Conservation (phyloP, 768 basidiomycete species). For the Xerocomus brunneocitrinus region DNA sequence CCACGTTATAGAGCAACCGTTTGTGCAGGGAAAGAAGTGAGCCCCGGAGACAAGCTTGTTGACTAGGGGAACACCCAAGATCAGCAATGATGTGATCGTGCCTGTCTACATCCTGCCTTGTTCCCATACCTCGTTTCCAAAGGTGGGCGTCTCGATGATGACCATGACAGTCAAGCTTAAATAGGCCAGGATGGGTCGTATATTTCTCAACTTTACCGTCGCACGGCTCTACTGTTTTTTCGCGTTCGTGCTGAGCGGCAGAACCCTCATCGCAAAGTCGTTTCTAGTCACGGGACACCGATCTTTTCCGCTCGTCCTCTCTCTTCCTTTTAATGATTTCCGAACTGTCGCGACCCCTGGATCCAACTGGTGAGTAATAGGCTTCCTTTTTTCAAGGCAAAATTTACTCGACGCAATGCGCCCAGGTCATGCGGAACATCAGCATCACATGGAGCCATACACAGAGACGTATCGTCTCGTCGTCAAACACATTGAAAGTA, state of each 20-base stretch:
- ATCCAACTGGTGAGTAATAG: slow-evolving; percentile 9
- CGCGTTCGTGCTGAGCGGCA: background rate
- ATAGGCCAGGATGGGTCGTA: slow-evolving; percentile 5
- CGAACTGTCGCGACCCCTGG: background rate
- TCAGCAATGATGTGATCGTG: slow-evolving; percentile 15
- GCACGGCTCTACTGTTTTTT: background rate
- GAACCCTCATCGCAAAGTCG: background rate
- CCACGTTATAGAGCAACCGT: slow-evolving; percentile 5
- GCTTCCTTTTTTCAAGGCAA: background rate
- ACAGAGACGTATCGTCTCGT: slow-evolving; percentile 57
- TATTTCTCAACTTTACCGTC: slow-evolving; percentile 4
- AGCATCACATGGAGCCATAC: slow-evolving; percentile 51
- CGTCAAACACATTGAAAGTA: slow-evolving; percentile 47
- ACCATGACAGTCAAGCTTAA: slow-evolving; percentile 7
- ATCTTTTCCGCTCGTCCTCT: background rate
- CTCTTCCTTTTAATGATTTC: background rate
- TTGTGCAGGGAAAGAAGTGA: slow-evolving; percentile 2
- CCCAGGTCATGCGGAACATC: slow-evolving; percentile 34
- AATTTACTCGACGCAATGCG: background rate
- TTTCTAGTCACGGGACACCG: background rate
- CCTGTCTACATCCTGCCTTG: slow-evolving; percentile 10
- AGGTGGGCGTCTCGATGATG: slow-evolving; percentile 1
- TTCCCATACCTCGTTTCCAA: slow-evolving; percentile 10
- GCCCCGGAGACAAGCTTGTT: slow-evolving; percentile 2
- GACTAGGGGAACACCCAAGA: background rate